Base-by-base conservation (phyloP, 2,329 filamentous ascomycete genomes). In the Escovopsis sp. region DNA sequence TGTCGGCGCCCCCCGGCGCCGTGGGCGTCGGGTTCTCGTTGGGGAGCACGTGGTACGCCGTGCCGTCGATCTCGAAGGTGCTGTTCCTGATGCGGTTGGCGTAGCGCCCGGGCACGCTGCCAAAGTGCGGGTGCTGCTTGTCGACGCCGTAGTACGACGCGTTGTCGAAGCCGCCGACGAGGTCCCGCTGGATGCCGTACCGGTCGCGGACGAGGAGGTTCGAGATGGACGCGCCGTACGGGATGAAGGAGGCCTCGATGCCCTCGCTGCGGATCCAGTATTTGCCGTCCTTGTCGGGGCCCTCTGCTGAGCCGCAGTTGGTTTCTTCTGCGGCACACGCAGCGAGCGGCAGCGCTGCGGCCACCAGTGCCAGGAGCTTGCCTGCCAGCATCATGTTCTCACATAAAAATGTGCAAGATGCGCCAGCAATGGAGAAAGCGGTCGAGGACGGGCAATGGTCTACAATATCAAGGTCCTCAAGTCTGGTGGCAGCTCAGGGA, bases 1-100 rank as follows among this genome's bases (percentile, higher is more conserved):
- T 82, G 61, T 84, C 65, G 12, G 72, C 61, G 6, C 77, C 77
- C 0, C 69, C 51, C 0, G 74, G 73, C 33, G 66, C 52, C 5
- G 59, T 65, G 2, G 59, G 42, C 1, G 68, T 72, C 2, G 70
- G 68, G 52, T 80, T 72, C 58, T 81, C 80, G 58, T 85, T 85
- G 39, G 78, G 65, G 33, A 64, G 53, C 43, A 82, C 62, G 46
- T 79, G 60, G 59, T 75, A 84, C 4, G 59, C 64, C 42, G 63
- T 60, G 41, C 77, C 80, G 50, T 84, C 80, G 44, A 85, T 75
- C 45, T 65, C 69, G 54, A 85, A 85, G 6, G 72, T 80, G 59
- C 75, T 79, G 66, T 87, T 86, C 68, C 76, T 77, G 67, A 87
- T 87, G 49, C 83, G 78, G 60, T 88, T 88, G 45, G 83, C 83